phyloP scores from a whole-genome alignment of 768 basidiomycete genomes.

The Leucogyrophana mollusca region DNA sequence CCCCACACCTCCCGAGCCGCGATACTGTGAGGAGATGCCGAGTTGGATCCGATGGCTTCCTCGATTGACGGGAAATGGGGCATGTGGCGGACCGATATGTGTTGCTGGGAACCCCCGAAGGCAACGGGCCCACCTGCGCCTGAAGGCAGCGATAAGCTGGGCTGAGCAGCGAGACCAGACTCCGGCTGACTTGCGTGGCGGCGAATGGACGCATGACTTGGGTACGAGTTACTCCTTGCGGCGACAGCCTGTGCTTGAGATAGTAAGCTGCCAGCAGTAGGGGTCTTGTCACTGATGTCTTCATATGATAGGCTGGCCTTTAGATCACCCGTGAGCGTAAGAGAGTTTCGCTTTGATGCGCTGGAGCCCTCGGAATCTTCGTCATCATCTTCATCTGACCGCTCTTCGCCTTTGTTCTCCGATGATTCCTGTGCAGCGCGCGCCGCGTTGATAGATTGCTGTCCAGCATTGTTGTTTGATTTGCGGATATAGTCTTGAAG shows the following conservation, averaged over 20 bases:
- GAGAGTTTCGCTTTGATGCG: conserved; percentile 73
- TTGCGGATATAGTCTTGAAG: conserved; percentile 90
- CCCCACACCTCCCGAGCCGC: conserved; percentile 87
- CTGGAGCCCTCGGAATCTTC: conserved; percentile 81
- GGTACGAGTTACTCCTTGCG: conserved; percentile 57
- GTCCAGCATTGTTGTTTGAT: conserved; percentile 82
- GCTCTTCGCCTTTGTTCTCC: conserved; percentile 68
- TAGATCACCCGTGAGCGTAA: conserved; percentile 60
- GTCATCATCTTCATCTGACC: conserved; percentile 83
- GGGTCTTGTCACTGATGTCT: conserved; percentile 82
- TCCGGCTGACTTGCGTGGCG: conserved; percentile 64
- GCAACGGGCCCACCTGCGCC: conserved; percentile 40
- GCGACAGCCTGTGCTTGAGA: conserved; percentile 71
- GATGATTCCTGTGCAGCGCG: conserved; percentile 69
- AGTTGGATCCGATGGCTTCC: conserved; percentile 74
- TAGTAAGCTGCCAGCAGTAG: conserved; percentile 73
- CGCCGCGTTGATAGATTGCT: conserved; percentile 72
- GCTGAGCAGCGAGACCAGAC: conserved; percentile 48
- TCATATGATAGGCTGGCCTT: conserved; percentile 57
- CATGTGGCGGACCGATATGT: conserved; percentile 70
- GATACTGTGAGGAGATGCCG: conserved; percentile 73
- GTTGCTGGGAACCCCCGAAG: conserved; percentile 46
- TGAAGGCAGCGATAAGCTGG: conserved; percentile 55
- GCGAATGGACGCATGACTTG: conserved; percentile 74
- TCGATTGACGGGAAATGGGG: conserved; percentile 84